Evolutionary conservation across 1,284 basidiomycete species (phyloP), one percentile per base, ranked within the genome.

Genomic region (Pseudozyma sp.): DNA sequence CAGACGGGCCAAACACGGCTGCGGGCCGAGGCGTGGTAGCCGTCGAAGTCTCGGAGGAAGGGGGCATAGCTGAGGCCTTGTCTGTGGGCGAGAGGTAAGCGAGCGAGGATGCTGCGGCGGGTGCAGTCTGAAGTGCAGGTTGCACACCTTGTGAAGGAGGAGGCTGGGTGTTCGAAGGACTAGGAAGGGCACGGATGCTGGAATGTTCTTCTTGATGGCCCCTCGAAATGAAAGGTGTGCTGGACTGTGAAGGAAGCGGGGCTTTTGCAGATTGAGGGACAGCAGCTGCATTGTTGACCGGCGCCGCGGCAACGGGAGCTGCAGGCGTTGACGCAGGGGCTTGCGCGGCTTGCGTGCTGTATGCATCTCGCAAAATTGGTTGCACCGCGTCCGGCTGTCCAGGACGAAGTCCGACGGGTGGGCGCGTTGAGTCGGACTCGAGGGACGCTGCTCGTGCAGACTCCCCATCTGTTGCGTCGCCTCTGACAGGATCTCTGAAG

Each of bases 1-100:
- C 72, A 19, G 72, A 75, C 6, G 72, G 72, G 14, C 72, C 72
- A 37, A 73, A 68, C 14, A 55, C 54, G 17, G 55, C 51, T 16
- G 65, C 44, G 44, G 59, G 34, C 24, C 56, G 45, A 14, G 64
- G 29, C 16, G 50, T 46, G 8, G 46, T 47, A 13, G 46, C 51
- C 7, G 54, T n/a, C 19, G 58, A 42, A 29, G 48, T 30, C 31
- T 55, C 55, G 8, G 54, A 34, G n/a, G 64, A 19, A 17, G 58
- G 31, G 13, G 64, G 19, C 44, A 40, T 61, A 29, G 65, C 17
- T 31, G 57, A 30, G 13, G 48, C 35, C n/a, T 40, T 35, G 50
- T 31, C 54, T 48, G 60, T 50, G 11, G 60, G 49, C 19, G 39
- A 44, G 34, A 68, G 56, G 43, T 73, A 73, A 30, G 65, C 60